phyloP scores from a whole-genome alignment of 1,284 basidiomycete genomes.

The Sporisorium iseilematis-ciliati region DNA sequence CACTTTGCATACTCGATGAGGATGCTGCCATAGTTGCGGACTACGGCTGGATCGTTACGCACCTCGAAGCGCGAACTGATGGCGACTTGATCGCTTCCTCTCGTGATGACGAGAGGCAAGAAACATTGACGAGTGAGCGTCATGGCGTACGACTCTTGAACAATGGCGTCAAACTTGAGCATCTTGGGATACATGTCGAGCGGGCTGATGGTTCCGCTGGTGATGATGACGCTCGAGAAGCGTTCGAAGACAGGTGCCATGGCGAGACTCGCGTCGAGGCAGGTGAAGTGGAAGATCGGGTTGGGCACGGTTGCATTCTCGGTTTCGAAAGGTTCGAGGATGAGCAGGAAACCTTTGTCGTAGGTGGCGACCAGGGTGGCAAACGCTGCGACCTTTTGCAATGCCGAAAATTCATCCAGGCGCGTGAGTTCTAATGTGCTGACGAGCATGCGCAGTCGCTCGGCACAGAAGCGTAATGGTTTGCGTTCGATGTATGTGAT shows the following conservation, averaged over 20 bases:
- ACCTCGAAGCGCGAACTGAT: constrained; percentile 99
- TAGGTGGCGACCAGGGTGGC: constrained; percentile 98
- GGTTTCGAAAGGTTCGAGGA: constrained; percentile 98
- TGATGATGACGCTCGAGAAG: constrained; percentile 98
- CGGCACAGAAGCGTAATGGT: constrained; percentile 96
- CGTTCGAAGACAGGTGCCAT: constrained; percentile 98
- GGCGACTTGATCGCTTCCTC: constrained; percentile 97
- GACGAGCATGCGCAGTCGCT: constrained; percentile 92
- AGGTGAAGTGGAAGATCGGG: constrained; percentile 97
- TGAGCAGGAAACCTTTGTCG: constrained; percentile 97
- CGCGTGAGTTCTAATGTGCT: constrained; percentile 90
- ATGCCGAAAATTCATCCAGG: constrained; percentile 88
- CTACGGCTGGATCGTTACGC: constrained; percentile 97
- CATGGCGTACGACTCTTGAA: constrained; percentile 98
- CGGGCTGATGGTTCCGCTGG: constrained; percentile 97
- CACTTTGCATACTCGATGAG: constrained; percentile 97
- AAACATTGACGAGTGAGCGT: constrained; percentile 96
- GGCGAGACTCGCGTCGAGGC: constrained; percentile 95
- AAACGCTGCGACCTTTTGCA: constrained; percentile 96
- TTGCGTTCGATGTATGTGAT: constrained; percentile 98
- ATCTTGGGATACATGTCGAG: constrained; percentile 99
- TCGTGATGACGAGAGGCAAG: constrained; percentile 96
- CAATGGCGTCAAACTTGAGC: constrained; percentile 96
- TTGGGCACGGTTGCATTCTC: constrained; percentile 99
- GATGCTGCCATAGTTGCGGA: constrained; percentile 98